Percentiles rank a stretch among this genome's conserved stretches.
Evolutionary conservation across 768 basidiomycete genomes (phyloP).

Genomic region (Xerocomus spinulosus): DNA sequence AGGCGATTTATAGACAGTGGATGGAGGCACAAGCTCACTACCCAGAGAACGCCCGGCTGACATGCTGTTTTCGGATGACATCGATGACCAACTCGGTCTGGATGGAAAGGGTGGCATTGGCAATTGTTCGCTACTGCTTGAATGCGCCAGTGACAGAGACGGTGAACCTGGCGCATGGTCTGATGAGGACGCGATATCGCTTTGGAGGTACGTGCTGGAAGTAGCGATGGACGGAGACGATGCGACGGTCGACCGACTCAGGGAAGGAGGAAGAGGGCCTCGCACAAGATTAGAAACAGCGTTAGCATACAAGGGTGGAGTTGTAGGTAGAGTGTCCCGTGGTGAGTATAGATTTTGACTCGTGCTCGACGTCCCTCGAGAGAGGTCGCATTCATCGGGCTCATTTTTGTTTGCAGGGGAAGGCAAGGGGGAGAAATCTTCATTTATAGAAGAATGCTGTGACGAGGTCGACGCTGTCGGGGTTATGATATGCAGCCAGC

Average conservation of each 20-base stretch:
- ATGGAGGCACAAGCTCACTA: slow-evolving; percentile 9
- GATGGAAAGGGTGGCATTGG: slow-evolving; percentile 11
- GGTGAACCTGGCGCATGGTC: slow-evolving; percentile 13
- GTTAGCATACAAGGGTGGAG: slow-evolving; percentile 25
- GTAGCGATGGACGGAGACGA: slow-evolving; percentile 5
- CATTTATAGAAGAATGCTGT: slow-evolving; percentile 5
- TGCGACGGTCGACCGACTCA: slow-evolving; percentile 5
- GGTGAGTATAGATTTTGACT: neutral
- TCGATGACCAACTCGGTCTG: slow-evolving; percentile 22
- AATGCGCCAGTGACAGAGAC: slow-evolving; percentile 12
- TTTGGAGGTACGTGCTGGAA: slow-evolving; percentile 6
- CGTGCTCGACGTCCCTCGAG: slow-evolving; percentile 5
- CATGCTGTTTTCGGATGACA: slow-evolving; percentile 22
- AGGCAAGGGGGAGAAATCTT: slow-evolving; percentile 28
- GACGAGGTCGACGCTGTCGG: slow-evolving; percentile 24
- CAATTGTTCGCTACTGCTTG: slow-evolving; percentile 14
- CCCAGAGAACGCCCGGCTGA: slow-evolving; percentile 11
- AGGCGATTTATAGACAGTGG: slow-evolving; percentile 18
- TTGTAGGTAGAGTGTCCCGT: slow-evolving; percentile 8
- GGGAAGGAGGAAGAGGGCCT: slow-evolving; percentile 11
- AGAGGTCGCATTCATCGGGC: slow-evolving; percentile 1
- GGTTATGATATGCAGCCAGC: slow-evolving; percentile 30
- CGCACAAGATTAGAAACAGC: slow-evolving; percentile 19
- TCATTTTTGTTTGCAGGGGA: slow-evolving; percentile 19
- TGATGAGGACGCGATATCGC: slow-evolving; percentile 11